Percentiles rank a stretch among this genome's conserved stretches.
Conservation (phyloP, 2,329 filamentous ascomycete species). For the Domatiomyces catenatus region DNA sequence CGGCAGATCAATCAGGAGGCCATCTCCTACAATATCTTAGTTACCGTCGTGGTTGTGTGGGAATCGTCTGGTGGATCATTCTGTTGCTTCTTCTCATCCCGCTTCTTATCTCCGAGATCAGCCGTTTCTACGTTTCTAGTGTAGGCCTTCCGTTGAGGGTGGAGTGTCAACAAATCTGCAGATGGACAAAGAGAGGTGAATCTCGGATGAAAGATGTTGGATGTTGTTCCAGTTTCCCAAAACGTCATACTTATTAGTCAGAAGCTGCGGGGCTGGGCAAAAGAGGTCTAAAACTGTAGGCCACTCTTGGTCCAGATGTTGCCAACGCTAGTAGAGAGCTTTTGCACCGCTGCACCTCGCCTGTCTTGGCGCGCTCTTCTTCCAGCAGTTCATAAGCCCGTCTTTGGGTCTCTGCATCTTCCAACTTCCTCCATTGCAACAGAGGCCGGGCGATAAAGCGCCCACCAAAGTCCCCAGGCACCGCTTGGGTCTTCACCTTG, state of each 20-base stretch:
- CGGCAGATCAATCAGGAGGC: too few species aligned
- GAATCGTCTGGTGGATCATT: too few species aligned
- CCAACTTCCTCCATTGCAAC: constrained; percentile 6
- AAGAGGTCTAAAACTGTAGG: not conserved
- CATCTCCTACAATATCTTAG: too few species aligned
- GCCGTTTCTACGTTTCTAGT: too few species aligned
- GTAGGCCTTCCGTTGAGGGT: not conserved
- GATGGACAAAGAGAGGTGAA: not conserved
- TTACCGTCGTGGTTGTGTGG: too few species aligned
- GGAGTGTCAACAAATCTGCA: not conserved
- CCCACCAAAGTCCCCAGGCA: not conserved
- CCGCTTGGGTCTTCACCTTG: constrained; percentile 8
- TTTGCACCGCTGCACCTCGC: not conserved
- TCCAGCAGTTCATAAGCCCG: constrained; percentile 3
- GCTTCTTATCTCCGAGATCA: too few species aligned
- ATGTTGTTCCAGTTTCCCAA: not conserved
- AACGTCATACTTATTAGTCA: not conserved
- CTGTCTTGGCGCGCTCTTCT: not conserved
- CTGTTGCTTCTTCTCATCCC: too few species aligned
- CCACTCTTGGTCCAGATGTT: not conserved
- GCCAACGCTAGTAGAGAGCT: not conserved
- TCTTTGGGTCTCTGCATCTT: constrained; percentile 1
- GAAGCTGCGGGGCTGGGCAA: not conserved
- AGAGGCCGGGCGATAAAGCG: constrained; percentile 10
- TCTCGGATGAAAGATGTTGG: not conserved